Base-by-base conservation (phyloP, 371 early-diverging fungal species). In the Furculomyces boomerangus region DNA sequence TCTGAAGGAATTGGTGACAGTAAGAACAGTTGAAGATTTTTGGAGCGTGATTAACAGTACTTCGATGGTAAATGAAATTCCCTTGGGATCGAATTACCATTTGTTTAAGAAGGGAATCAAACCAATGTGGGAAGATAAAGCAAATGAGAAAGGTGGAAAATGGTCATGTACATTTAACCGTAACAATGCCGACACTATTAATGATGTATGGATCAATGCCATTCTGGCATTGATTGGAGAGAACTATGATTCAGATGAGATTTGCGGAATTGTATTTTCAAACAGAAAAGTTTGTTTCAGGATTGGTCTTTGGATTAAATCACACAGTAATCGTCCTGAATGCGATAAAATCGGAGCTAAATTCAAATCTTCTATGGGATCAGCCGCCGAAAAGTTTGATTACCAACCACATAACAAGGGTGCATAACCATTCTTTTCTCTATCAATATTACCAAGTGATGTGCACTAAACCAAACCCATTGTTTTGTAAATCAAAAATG, bases 101-200 rank as follows among this genome's bases (percentile, higher is more conserved):
- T 69, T 99, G 54, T 99, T 99, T 83, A 90, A 91, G 71, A 76
- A 86, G 57, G 96, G 93, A 30, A 78, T 99, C 57, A 80, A 83
- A 70, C 99, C 99, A n/a, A 86, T 86, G 83, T 99, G 99, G 99
- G 99, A 99, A 73, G 99, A 99, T 66, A 68, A 81, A n/a, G 81
- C 75, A 43, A 99, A 99, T 75, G 77, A 74, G 39, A 71, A 87
- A 39, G 99, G 99, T 62, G 99, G 99, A 30, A 91, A 93, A 67
- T 93, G 98, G 85, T 82, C 88, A 49, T 70, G 89, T 50, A 82
- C 84, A 58, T 67, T 96, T 49, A 78, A 74, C 50, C 81, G 84
- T 65, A 78, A 80, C 67, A 75, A 77, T 16, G 86, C 76, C 56
- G 73, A 75, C 30, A 80, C 82, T 25, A 79, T 90, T 57, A 84